Evolutionary conservation across 306 rosid species (phyloP).

Genomic region (Purshia tridentata): DNA sequence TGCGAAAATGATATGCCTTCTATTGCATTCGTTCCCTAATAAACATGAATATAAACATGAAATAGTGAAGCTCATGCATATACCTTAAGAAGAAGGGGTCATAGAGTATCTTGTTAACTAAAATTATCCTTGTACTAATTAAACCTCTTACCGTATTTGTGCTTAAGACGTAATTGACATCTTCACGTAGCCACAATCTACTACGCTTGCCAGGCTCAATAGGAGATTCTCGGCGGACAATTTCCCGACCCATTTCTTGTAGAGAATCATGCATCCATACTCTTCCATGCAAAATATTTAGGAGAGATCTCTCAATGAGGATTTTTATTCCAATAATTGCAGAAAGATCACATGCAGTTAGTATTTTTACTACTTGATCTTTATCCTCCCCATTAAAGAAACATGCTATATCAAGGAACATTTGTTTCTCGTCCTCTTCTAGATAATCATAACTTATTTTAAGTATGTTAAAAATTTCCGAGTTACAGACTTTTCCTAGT

Average conservation of each 20-base stretch:
- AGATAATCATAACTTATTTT: conserved; percentile 29
- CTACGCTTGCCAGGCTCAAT: not conserved
- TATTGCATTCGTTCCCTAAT: conserved; percentile 14
- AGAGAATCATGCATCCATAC: conserved; percentile 40
- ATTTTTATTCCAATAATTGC: conserved; percentile 36
- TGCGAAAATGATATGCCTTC: conserved; percentile 13
- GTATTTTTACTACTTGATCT: conserved; percentile 17
- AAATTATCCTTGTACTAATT: not conserved
- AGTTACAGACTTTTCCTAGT: conserved; percentile 6
- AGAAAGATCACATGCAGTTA: conserved; percentile 13
- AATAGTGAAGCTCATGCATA: not conserved
- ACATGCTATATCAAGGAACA: conserved; percentile 34
- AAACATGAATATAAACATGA: too few relatives aligned
- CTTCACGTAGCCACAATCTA: conserved; percentile 25
- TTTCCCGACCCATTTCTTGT: conserved; percentile 32
- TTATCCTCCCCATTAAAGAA: conserved; percentile 40
- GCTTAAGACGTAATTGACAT: conserved; percentile 27
- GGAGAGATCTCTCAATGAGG: conserved; percentile 42
- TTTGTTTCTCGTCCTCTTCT: conserved; percentile 22
- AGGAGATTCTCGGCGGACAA: conserved; percentile 24
- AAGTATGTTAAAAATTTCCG: not conserved
- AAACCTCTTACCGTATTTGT: conserved; percentile 7
- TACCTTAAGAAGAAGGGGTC: not conserved
- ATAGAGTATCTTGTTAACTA: too few relatives aligned
- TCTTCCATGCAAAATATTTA: not conserved